Percentiles rank a stretch among this genome's conserved stretches.
Conservation (phyloP, 441 rosid species). For the Daphne laureola region DNA sequence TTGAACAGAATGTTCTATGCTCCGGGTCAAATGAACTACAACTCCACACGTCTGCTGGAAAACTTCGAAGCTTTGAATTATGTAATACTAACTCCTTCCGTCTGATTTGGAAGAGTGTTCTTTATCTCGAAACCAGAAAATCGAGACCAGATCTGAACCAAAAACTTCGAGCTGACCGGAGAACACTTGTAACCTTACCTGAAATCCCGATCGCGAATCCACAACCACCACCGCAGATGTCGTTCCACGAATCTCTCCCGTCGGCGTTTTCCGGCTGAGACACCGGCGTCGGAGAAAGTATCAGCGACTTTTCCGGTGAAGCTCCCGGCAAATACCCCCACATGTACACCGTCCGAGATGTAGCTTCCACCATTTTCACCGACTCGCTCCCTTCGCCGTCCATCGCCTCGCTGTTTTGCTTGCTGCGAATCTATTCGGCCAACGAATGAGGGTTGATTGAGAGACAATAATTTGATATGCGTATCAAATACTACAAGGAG, state of each 20-base stretch:
- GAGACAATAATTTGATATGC: slow-evolving; percentile 13
- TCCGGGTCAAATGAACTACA: background rate
- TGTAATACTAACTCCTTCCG: background rate
- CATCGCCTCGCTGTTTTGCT: slow-evolving; percentile 11
- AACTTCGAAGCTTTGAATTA: too few species aligned
- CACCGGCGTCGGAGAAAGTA: slow-evolving; percentile 31
- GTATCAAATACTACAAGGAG: slow-evolving; percentile 43
- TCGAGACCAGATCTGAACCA: background rate
- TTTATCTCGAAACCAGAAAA: background rate
- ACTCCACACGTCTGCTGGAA: background rate
- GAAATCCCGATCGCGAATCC: slow-evolving; percentile 64
- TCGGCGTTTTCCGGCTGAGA: slow-evolving; percentile 18
- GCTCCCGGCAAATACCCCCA: slow-evolving; percentile 59
- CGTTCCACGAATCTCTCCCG: slow-evolving; percentile 46
- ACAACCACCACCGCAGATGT: slow-evolving; percentile 58
- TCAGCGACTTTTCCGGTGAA: slow-evolving; percentile 39
- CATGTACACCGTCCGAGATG: slow-evolving; percentile 30
- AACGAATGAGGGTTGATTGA: background rate
- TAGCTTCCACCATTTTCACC: slow-evolving; percentile 28
- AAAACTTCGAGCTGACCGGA: background rate
- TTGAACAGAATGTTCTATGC: background rate
- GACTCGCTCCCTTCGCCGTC: slow-evolving; percentile 26
- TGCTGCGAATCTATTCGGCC: background rate
- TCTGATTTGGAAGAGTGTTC: background rate
- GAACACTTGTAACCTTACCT: slow-evolving; percentile 19